Evolutionary conservation across 768 basidiomycete species (phyloP).

Genomic region (Sutorius australiensis): DNA sequence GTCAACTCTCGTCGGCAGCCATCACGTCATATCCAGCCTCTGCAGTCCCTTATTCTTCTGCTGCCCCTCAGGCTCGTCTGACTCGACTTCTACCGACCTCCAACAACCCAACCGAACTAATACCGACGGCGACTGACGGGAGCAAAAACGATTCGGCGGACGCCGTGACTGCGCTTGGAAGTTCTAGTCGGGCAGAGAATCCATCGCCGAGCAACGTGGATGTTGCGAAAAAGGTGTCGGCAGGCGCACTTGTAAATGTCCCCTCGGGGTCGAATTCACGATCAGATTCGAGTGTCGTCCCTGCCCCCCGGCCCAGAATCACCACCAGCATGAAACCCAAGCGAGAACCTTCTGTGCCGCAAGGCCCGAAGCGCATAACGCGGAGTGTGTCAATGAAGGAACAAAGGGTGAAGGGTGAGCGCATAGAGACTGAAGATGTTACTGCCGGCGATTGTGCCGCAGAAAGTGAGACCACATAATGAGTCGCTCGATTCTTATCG

Average conservation of each 20-base stretch:
- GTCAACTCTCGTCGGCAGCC: not conserved
- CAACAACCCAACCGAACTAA: not conserved
- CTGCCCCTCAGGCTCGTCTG: slow-evolving; percentile 1
- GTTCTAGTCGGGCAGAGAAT: not conserved
- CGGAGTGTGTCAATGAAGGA: slow-evolving; percentile 29
- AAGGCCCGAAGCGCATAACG: slow-evolving; percentile 22
- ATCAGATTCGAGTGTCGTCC: not conserved
- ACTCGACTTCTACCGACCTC: not conserved
- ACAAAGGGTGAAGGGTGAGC: slow-evolving; percentile 4
- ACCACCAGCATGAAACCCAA: slow-evolving; percentile 17
- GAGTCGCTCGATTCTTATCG: not conserved
- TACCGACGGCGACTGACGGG: not conserved
- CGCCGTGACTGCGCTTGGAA: not conserved
- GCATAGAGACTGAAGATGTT: not conserved
- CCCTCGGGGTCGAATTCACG: not conserved
- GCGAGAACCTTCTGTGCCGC: slow-evolving; percentile 9
- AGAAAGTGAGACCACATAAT: slow-evolving; percentile 1
- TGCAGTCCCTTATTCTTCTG: not conserved
- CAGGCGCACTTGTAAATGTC: not conserved
- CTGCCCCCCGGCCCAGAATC: not conserved
- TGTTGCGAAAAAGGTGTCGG: not conserved
- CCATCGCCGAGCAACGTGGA: not conserved
- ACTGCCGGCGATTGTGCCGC: not conserved
- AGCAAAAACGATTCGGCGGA: not conserved
- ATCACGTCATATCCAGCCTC: slow-evolving; percentile 1